A percentile compares a stretch with the other conserved stretches of the same genome.
Evolutionary conservation across 495 filamentous ascomycete genomes (phyloP).

Genomic region (Penicillium soppii): DNA sequence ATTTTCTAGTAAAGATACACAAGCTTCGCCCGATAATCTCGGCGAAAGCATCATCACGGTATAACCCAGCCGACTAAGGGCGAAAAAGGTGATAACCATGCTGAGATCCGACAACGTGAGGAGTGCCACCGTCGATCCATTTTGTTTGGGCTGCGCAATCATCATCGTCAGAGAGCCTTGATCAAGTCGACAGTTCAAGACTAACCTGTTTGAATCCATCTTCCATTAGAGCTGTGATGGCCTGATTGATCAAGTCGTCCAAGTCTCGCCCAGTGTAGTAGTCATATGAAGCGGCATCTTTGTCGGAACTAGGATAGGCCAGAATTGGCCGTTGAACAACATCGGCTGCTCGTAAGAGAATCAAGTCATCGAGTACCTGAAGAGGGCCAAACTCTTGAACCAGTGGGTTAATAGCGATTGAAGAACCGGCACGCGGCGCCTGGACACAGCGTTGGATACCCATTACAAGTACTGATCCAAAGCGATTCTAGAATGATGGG

Average conservation of each 20-base stretch:
- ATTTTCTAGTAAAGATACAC: slow-evolving; percentile 48
- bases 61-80: slow-evolving; percentile 56
- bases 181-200: not conserved
- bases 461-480: slow-evolving; percentile 12
- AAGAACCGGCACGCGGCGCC: slow-evolving; percentile 8
- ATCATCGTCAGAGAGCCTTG: slow-evolving; percentile 5
- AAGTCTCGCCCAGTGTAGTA: slow-evolving; percentile 53
- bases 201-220: slow-evolving; percentile 37
- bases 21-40: slow-evolving; percentile 51
- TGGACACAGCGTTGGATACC: slow-evolving; percentile 29
- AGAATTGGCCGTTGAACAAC: slow-evolving; percentile 50
- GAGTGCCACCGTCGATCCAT: slow-evolving; percentile 46
- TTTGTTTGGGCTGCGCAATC: slow-evolving; percentile 23
- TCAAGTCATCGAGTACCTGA: slow-evolving; percentile 46
- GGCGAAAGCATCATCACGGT: slow-evolving; percentile 60
- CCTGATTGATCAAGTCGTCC: slow-evolving; percentile 53
- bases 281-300: slow-evolving; percentile 42
- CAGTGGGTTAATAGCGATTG: slow-evolving; percentile 17
- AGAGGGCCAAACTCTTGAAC: slow-evolving; percentile 36
- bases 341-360: slow-evolving; percentile 50
- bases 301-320: slow-evolving; percentile 45
- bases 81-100: slow-evolving; percentile 57
- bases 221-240: slow-evolving; percentile 36
- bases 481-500: not conserved
- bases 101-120: slow-evolving; percentile 55